Base-by-base conservation (phyloP, 768 basidiomycete species). In the Panaeolus papilionaceus region DNA sequence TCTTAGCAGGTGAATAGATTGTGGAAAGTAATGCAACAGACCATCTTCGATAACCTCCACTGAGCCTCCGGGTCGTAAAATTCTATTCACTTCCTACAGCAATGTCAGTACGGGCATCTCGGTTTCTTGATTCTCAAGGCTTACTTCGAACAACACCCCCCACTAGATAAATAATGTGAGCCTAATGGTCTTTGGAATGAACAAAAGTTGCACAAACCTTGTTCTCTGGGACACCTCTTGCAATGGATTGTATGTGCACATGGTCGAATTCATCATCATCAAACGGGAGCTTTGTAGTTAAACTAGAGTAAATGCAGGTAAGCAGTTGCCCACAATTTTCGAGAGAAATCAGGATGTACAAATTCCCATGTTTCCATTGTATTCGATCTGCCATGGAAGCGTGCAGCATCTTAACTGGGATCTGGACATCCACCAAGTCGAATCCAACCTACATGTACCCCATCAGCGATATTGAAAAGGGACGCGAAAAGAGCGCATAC, bases 231-330 rank as follows among this genome's bases (percentile, higher is more conserved):
- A 93, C 86, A 16, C 86, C 91, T 71, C 83, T 83, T 0, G 90
- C 86, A 67, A 93, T 85, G 62, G 81, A 79, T 67, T 86, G 83
- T 63, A 93, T 85, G 71, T 90, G 93, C n/a, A 94, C 87, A 75
- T 91, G 87, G 75, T 94, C 92, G 68, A 94, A 94, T 71, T 91
- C 88, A 68, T 93, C 91, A 65, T 93, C 92, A 16, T 93, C 91
- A 73, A 93, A 94, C 0, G 92, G 92, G 20, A 94, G 81, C 71
- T 84, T 90, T 11, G 87, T 92, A 61, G 92, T 91, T 71, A 94
- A 77, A 75, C 92, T 93, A 69, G 64, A 64, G 16, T 33, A 33
- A 69, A 18, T 16, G 42, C 23, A n/a, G 64, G 54, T 44, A 20
- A 58, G 26, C 51, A 26, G n/a, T 40, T 38, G 64, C 51, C 28